Base-by-base conservation (phyloP, 208 protist genomes). In the Leptomonas seymouri region DNA sequence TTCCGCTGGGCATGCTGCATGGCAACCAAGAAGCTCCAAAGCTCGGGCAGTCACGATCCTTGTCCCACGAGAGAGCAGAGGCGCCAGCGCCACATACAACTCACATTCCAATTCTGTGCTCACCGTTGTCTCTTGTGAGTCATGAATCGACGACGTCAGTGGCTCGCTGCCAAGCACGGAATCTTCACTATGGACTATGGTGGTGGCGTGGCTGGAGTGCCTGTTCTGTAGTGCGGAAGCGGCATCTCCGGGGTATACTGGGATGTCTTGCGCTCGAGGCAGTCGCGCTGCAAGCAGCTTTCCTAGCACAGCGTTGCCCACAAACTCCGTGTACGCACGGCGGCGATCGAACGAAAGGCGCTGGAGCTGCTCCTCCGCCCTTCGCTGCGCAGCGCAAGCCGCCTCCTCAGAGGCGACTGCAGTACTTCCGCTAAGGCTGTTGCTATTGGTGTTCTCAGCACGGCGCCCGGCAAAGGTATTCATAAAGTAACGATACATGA, bases 401-500 rank as follows among this genome's bases (percentile, higher is more conserved):
- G 21, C 63, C 25, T 71, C 64, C 15, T 55, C 48, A 3, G 65
- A 42, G 15, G 57, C 46, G 3, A 23, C 44, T 15, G 53, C 42
- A 48, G 34, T 18, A 15, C 4, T 46, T 25, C 20, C 21, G 36
- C 49, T 61, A 9, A 16, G 8, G 51, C 20, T 28, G 12, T 1
- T 49, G 31, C 53, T 21, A 25, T 36, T 28, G 4, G 39, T 25
- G 25, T 16, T 48, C 44, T n/a, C n/a, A n/a, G 34, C 28, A 14
- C 42, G 44, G 15, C 44, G 15, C 2, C 41, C 49, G 3, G 11
- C 30, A 5, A 70, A 63, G 0, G 55, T 57, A 62, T 62, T 49
- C 11, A 61, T 18, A 18, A 71, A 28, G 34, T 53, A 81, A 50
- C 65, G 34, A n/a, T 55, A 71, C 50, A 81, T 74, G 18, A 1